Evolutionary conservation across 345 rosid species (phyloP).

Genomic region (Trapa incisa): DNA sequence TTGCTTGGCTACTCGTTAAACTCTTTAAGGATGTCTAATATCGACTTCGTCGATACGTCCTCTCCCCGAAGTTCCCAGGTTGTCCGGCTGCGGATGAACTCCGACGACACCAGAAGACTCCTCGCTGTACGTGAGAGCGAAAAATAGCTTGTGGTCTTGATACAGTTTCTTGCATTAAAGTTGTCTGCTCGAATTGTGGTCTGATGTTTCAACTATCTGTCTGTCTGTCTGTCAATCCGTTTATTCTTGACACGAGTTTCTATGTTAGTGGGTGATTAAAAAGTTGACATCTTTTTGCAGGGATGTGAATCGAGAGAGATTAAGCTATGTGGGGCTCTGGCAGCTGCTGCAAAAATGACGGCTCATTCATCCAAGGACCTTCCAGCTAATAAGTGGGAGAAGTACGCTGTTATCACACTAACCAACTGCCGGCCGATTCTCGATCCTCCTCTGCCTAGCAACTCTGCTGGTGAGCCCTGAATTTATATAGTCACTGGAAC

Average conservation of each 20-base stretch:
- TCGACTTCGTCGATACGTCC: conserved; percentile 39
- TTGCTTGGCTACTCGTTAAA: conserved; percentile 84
- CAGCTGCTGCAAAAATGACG: conserved; percentile 31
- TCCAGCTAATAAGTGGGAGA: conserved; percentile 15
- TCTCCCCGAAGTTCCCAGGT: conserved; percentile 39
- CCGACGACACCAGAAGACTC: conserved; percentile 36
- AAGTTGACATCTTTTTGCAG: conserved; percentile 10
- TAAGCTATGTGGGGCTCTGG: conserved; percentile 24
- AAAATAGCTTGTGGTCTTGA: neutral
- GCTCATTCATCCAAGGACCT: conserved; percentile 17
- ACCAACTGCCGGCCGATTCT: conserved; percentile 52
- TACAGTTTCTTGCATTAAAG: neutral
- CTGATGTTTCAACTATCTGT: neutral
- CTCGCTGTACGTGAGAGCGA: conserved; percentile 33
- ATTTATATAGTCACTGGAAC: neutral
- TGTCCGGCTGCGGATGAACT: conserved; percentile 37
- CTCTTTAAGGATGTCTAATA: conserved; percentile 47
- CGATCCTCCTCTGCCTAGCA: conserved; percentile 38
- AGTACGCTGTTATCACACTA: conserved; percentile 36
- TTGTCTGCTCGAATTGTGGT: neutral
- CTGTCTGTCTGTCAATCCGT: neutral
- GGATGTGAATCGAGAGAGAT: conserved; percentile 28
- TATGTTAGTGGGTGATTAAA: neutral
- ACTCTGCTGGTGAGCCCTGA: conserved; percentile 36
- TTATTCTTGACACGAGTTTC: neutral